These are phyloP conservation scores for Metschnikowia cerradonensis DNA, from an alignment of 805 yeast species.

Conservation along the genomic window DNA sequence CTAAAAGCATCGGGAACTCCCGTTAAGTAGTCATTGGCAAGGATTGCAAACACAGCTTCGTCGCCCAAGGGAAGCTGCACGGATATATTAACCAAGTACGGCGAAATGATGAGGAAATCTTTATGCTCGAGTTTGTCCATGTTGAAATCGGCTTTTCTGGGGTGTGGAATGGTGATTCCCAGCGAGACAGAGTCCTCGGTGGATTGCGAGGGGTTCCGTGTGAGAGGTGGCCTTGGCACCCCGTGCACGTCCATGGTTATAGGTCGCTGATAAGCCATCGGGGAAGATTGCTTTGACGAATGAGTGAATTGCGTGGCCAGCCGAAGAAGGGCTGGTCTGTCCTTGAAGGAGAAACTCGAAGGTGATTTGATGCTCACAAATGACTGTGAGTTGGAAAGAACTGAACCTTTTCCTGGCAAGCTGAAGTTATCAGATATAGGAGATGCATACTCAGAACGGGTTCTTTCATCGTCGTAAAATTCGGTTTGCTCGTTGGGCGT, in stretches of 20 bases:
- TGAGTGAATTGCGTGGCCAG: slow-evolving; percentile 12
- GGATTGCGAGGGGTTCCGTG: slow-evolving; percentile 32
- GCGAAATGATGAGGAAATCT: slow-evolving; percentile 1
- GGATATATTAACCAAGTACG: slow-evolving; percentile 35
- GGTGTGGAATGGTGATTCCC: slow-evolving; percentile 9
- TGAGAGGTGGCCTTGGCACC: slow-evolving; percentile 25
- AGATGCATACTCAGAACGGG: not conserved
- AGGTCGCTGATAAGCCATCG: slow-evolving; percentile 15
- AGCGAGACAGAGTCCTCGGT: slow-evolving; percentile 30
- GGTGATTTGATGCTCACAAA: slow-evolving; percentile 1
- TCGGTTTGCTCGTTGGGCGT: not conserved
- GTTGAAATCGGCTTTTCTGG: not conserved
- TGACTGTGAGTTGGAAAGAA: slow-evolving; percentile 1
- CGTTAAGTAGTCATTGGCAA: slow-evolving; percentile 48
- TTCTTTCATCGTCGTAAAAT: slow-evolving; percentile 1
- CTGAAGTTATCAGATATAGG: slow-evolving; percentile 1
- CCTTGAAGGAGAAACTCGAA: slow-evolving; percentile 7
- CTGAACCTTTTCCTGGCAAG: slow-evolving; percentile 2
- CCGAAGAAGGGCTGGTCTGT: slow-evolving; percentile 11
- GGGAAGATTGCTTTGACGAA: slow-evolving; percentile 21
- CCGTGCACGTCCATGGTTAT: slow-evolving; percentile 7
- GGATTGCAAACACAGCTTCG: slow-evolving; percentile 40
- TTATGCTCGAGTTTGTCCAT: slow-evolving; percentile 13
- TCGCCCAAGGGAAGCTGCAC: slow-evolving; percentile 44
- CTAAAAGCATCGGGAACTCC: slow-evolving; percentile 46